Percentiles rank a stretch among this genome's conserved stretches.
Evolutionary conservation across 805 yeast species (phyloP).

Genomic region (Candida tibetensis): DNA sequence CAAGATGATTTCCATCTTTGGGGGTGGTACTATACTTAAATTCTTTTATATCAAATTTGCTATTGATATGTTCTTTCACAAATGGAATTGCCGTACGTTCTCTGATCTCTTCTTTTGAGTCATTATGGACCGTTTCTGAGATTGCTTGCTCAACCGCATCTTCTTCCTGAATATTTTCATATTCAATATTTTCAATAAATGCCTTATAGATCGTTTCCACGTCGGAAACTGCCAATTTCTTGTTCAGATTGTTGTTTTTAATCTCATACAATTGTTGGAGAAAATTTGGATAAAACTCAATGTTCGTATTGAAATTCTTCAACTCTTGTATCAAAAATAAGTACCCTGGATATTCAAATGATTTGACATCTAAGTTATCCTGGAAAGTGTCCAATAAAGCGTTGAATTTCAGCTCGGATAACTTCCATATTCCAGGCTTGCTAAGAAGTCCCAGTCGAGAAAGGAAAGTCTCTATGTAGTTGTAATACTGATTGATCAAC

Average conservation of each 20-base stretch:
- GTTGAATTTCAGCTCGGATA: slow-evolving; percentile 13
- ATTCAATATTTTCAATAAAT: slow-evolving; percentile 16
- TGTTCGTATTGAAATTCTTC: slow-evolving; percentile 14
- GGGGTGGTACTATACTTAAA: slow-evolving; percentile 11
- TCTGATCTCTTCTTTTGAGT: background rate
- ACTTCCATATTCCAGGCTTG: slow-evolving; percentile 11
- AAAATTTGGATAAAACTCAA: slow-evolving; percentile 20
- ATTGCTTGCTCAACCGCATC: too few species aligned
- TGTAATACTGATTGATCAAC: slow-evolving; percentile 11
- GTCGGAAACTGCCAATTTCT: slow-evolving; percentile 10
- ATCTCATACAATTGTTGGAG: slow-evolving; percentile 17
- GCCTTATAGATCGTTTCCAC: slow-evolving; percentile 20
- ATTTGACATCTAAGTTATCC: slow-evolving; percentile 3
- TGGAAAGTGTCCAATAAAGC: slow-evolving; percentile 7
- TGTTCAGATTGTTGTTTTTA: slow-evolving; percentile 8
- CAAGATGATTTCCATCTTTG: slow-evolving; percentile 1
- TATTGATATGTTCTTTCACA: slow-evolving; percentile 9
- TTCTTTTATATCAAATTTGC: slow-evolving; percentile 20
- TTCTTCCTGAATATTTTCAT: slow-evolving; percentile 8
- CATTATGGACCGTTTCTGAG: too few species aligned
- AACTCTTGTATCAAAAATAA: slow-evolving; percentile 12
- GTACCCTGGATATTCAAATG: slow-evolving; percentile 12
- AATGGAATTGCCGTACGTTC: slow-evolving; percentile 3
- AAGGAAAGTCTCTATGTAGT: slow-evolving; percentile 7
- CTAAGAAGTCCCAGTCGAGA: slow-evolving; percentile 4